phyloP scores from a whole-genome alignment of 805 yeast species.

The Lachancea mirantina region DNA sequence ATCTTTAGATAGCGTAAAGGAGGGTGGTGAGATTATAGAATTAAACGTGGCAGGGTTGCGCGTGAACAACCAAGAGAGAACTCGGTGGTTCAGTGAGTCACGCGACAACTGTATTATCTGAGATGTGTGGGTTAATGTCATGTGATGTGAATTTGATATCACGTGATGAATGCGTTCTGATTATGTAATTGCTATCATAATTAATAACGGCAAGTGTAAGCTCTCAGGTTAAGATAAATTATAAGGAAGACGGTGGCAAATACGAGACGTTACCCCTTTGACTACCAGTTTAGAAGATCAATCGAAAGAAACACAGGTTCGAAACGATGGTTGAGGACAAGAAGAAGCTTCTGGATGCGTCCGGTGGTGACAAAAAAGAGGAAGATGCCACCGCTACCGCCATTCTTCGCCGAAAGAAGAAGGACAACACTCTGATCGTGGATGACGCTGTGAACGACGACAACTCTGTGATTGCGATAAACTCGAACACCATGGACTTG shows the following conservation, averaged over 20 bases:
- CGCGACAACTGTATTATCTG: too few relatives aligned
- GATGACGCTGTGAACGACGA: slow-evolving; percentile 98
- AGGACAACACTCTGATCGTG: slow-evolving; percentile 87
- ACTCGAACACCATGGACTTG: slow-evolving; percentile 90
- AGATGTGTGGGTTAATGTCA: too few relatives aligned
- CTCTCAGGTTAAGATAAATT: too few relatives aligned
- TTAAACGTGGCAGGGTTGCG: too few relatives aligned
- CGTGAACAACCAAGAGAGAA: too few relatives aligned
- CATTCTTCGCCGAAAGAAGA: slow-evolving; percentile 93
- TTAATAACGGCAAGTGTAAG: too few relatives aligned
- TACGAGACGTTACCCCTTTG: slow-evolving; percentile 2
- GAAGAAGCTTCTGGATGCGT: slow-evolving; percentile 50
- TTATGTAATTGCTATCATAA: too few relatives aligned
- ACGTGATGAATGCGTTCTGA: too few relatives aligned
- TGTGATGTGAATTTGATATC: too few relatives aligned
- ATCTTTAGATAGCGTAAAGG: too few relatives aligned
- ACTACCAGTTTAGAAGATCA: slow-evolving; percentile 2
- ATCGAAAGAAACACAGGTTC: not conserved
- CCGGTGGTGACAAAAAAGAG: slow-evolving; percentile 52
- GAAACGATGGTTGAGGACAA: slow-evolving; percentile 34
- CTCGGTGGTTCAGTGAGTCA: too few relatives aligned
- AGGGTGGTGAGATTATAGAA: too few relatives aligned
- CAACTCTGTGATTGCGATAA: slow-evolving; percentile 92
- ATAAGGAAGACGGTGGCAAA: slow-evolving; percentile 9
- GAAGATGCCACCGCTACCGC: slow-evolving; percentile 91